phyloP scores from a whole-genome alignment of 2,329 filamentous ascomycete genomes.

The Cryoendolithus antarcticus region DNA sequence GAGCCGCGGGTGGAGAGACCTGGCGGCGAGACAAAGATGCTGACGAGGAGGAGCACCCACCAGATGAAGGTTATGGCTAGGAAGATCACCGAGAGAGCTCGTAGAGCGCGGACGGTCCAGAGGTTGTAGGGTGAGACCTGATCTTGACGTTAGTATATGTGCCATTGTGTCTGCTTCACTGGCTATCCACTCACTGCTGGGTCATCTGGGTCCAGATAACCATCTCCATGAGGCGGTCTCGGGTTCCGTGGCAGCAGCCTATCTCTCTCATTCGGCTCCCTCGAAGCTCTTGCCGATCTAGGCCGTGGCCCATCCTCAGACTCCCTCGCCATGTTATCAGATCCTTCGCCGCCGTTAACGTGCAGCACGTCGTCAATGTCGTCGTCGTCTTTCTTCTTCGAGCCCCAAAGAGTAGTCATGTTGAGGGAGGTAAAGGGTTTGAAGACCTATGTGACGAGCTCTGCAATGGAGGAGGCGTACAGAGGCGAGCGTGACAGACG shows the following conservation, averaged over 20 bases:
- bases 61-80: constrained; percentile 68
- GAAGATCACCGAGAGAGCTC: constrained; percentile 67
- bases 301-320: constrained; percentile 9
- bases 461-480: no score
- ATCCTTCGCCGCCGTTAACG: constrained; percentile 20
- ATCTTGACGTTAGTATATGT: constrained; percentile 9
- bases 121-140: constrained; percentile 82
- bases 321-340: constrained; percentile 6
- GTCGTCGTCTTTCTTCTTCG: constrained; percentile 35
- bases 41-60: constrained; percentile 85
- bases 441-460: no score
- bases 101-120: constrained; percentile 72
- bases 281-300: constrained; percentile 10
- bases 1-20: constrained; percentile 76
- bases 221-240: constrained; percentile 47
- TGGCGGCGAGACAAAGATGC: constrained; percentile 80
- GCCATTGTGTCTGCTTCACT: constrained; percentile 4
- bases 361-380: constrained; percentile 13
- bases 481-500: no score
- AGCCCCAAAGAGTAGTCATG: constrained; percentile 45
- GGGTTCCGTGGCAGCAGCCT: constrained; percentile 49
- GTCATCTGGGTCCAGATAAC: constrained; percentile 65
- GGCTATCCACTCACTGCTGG: constrained; percentile 47
- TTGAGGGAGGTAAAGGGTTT: constrained; percentile 5
- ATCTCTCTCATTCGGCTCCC: constrained; percentile 47